Percentiles rank a stretch among this genome's conserved stretches.
These are phyloP conservation scores for Herpetomonas muscarum DNA, from an alignment of 208 protist genomes.

Conservation along the genomic window DNA sequence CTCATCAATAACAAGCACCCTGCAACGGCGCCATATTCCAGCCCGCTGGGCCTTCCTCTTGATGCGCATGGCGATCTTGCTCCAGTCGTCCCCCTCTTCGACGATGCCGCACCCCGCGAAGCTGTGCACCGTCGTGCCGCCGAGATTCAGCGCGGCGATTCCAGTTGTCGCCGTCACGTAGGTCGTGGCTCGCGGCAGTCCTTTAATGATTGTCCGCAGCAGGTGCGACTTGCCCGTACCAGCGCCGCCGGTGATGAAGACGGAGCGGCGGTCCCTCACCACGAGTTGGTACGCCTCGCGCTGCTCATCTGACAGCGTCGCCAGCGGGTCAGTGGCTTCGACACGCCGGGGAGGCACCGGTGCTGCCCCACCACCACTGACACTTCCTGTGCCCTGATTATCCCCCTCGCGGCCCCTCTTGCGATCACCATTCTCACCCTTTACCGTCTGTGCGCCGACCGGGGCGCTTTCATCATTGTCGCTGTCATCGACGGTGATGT, in stretches of 20 bases:
- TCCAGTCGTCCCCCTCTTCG: constrained; percentile 10
- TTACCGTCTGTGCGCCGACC: no score
- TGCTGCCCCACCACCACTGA: no score
- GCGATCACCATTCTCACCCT: no score
- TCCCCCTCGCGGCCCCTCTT: no score
- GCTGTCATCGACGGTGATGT: no score
- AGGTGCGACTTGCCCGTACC: constrained; percentile 89
- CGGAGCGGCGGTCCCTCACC: constrained; percentile 38
- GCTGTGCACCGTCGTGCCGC: constrained; percentile 83
- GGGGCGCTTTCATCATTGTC: no score
- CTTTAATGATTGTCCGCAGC: constrained; percentile 63
- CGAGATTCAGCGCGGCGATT: constrained; percentile 83
- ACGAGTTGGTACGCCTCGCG: constrained; percentile 37
- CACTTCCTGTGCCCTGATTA: not conserved
- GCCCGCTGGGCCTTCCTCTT: constrained; percentile 15
- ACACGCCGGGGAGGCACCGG: not conserved
- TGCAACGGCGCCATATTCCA: constrained; percentile 52
- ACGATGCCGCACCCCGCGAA: constrained; percentile 76
- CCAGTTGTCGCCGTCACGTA: constrained; percentile 86
- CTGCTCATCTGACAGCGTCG: constrained; percentile 62
- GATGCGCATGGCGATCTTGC: constrained; percentile 32
- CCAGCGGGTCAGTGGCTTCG: constrained; percentile 1
- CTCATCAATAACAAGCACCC: constrained; percentile 88
- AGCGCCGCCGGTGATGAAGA: constrained; percentile 85
- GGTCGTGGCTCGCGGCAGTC: constrained; percentile 35